Evolutionary conservation across 2,329 filamentous ascomycete genomes (phyloP), one percentile per base, ranked within the genome.

Genomic region (Exophiala bonariae): DNA sequence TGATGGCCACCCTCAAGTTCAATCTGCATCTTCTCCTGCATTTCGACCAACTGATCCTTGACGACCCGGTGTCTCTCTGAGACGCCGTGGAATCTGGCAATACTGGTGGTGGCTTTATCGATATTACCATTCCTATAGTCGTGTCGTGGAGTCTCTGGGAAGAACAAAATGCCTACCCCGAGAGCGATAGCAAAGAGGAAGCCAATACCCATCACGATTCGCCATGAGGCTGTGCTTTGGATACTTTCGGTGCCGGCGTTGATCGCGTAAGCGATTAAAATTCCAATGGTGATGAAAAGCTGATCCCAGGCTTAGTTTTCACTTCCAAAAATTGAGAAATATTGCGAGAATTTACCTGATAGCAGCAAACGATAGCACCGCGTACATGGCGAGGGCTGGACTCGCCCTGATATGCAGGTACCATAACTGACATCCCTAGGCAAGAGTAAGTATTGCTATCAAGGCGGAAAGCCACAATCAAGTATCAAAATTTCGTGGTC

Each of bases 121-220:
- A 73, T 66, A 19, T 73, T 73, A 23, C 75, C 76, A 26, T 75
- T 61, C 11, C 79, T 73, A 59, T 79, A 82, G 38, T 79, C 77
- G 67, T 76, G 80, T 1, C 79, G 74, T 3, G 79, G 79, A 11
- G 72, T 76, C 55, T 82, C 79, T 0, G 74, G 75, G 47, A 82
- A 72, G 56, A 79, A 72, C 4, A 73, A 52, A 45, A 82, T 80
- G 4, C 78, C 78, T 11, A 67, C 32, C 0, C 73, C 72, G 56
- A 82, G 77, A 35, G 80, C 68, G 2, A 71, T 60, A 1, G 78
- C 75, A 70, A 75, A 81, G 50, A 81, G 65, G 59, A 79, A 81
- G 2, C 77, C 77, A 32, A 82, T 64, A 1, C 78, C 79, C 70
- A 81, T 79, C 0, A 71, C 66, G 14, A 75, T 70, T 1, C 72